Percentiles rank a stretch among this genome's conserved stretches.
Conservation (phyloP, 371 early-diverging fungal genomes). For the Mucor ambiguus region DNA sequence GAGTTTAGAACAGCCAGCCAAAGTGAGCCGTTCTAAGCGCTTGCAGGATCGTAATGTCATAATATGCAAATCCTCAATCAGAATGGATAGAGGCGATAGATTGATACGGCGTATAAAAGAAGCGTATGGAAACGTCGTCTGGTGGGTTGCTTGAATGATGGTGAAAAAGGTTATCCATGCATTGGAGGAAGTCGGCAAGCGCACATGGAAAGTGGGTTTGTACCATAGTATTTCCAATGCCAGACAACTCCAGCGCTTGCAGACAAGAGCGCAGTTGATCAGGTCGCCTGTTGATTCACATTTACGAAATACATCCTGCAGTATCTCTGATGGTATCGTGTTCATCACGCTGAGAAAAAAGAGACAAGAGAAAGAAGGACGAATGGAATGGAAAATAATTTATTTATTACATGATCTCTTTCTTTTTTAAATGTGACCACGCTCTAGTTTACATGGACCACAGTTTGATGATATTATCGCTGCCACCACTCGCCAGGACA, state of each 20-base stretch:
- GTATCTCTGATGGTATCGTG: constrained; percentile 45
- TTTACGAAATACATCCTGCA: constrained; percentile 47
- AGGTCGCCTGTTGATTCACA: constrained; percentile 37
- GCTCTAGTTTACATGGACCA: constrained; percentile 47
- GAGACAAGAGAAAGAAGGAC: background rate
- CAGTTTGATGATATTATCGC: constrained; percentile 59
- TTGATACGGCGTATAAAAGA: constrained; percentile 64
- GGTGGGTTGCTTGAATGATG: constrained; percentile 22
- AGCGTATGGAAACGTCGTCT: constrained; percentile 49
- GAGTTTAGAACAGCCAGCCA: constrained; percentile 52
- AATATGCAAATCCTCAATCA: constrained; percentile 48
- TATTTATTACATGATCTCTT: background rate
- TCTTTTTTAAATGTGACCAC: background rate
- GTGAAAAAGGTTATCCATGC: constrained; percentile 32
- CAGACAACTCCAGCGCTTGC: constrained; percentile 50
- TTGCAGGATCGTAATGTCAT: constrained; percentile 44
- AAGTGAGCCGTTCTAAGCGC: constrained; percentile 59
- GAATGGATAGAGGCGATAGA: constrained; percentile 46
- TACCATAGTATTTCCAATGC: constrained; percentile 55
- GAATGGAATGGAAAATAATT: background rate
- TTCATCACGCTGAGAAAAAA: background rate
- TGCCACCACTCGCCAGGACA: constrained; percentile 58
- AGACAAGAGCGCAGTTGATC: constrained; percentile 39
- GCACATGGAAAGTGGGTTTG: constrained; percentile 33
- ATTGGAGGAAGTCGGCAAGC: constrained; percentile 16